Conservation (phyloP, 441 rosid species). For the Melastoma candidum region DNA sequence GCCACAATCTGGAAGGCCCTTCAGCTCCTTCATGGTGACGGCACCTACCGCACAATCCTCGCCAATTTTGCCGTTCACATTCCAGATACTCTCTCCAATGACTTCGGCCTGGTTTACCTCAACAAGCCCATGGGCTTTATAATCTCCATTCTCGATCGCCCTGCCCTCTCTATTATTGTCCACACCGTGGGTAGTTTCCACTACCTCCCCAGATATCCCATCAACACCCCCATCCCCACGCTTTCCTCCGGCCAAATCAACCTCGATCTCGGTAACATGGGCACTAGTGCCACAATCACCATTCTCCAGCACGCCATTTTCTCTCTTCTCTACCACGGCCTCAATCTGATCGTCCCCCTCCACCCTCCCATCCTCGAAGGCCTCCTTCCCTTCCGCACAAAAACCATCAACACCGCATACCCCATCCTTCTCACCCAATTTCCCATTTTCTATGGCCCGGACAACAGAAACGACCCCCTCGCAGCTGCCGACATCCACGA, state of each 20-base stretch:
- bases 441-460: not conserved
- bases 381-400: slow-evolving; percentile 13
- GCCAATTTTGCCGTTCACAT: slow-evolving; percentile 3
- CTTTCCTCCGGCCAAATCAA: too few species aligned
- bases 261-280: not conserved
- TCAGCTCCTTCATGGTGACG: not conserved
- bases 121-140: not conserved
- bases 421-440: slow-evolving; percentile 25
- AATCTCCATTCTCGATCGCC: not conserved
- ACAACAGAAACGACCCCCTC: not conserved
- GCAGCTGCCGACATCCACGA: not conserved
- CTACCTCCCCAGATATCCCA: not conserved
- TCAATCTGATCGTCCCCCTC: slow-evolving; percentile 1
- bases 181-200: not conserved
- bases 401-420: slow-evolving; percentile 24
- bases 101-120: not conserved
- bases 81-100: too few species aligned
- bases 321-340: slow-evolving; percentile 3
- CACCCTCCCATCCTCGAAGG: slow-evolving; percentile 1
- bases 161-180: not conserved
- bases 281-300: not conserved
- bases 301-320: not conserved
- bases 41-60: slow-evolving; percentile 6
- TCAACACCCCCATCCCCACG: not conserved
- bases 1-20: slow-evolving; percentile 8